Conservation (phyloP, 169 alveolate species). For the Plasmodium ovale region DNA sequence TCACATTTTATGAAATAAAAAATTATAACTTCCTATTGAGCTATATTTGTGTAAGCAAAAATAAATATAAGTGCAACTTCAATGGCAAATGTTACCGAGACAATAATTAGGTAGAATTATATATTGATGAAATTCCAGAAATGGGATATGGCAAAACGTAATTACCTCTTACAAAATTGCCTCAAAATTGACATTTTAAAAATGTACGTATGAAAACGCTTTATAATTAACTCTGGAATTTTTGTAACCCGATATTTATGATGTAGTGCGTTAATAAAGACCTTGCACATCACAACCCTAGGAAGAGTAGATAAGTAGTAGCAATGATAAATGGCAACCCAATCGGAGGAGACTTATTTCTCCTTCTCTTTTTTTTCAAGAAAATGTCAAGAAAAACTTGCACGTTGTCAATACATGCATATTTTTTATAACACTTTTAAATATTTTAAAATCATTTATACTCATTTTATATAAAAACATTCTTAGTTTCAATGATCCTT, state of each 20-base stretch:
- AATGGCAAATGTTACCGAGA: conserved; percentile 55
- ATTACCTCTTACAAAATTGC: conserved; percentile 13
- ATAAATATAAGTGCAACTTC: conserved; percentile 16
- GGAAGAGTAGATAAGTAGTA: too few relatives aligned
- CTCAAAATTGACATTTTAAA: conserved; percentile 38
- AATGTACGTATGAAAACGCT: conserved; percentile 47
- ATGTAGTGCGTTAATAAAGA: too few relatives aligned
- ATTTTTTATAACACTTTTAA: too few relatives aligned
- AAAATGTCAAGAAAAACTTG: too few relatives aligned
- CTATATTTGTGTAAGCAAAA: conserved; percentile 35
- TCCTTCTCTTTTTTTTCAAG: too few relatives aligned
- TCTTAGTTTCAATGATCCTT: too few relatives aligned
- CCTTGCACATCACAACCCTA: too few relatives aligned
- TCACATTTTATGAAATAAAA: conserved; percentile 66
- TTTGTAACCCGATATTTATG: conserved; percentile 59
- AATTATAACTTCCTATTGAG: conserved; percentile 45
- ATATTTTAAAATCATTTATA: too few relatives aligned
- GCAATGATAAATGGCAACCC: too few relatives aligned
- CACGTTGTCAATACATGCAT: too few relatives aligned
- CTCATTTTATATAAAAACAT: too few relatives aligned
- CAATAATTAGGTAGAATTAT: conserved; percentile 61
- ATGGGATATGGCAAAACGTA: conserved; percentile 36
- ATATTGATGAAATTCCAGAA: conserved; percentile 57
- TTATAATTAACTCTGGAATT: conserved; percentile 26
- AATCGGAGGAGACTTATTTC: too few relatives aligned